Conservation (phyloP, 495 filamentous ascomycete genomes). For the Neurospora sp. region DNA sequence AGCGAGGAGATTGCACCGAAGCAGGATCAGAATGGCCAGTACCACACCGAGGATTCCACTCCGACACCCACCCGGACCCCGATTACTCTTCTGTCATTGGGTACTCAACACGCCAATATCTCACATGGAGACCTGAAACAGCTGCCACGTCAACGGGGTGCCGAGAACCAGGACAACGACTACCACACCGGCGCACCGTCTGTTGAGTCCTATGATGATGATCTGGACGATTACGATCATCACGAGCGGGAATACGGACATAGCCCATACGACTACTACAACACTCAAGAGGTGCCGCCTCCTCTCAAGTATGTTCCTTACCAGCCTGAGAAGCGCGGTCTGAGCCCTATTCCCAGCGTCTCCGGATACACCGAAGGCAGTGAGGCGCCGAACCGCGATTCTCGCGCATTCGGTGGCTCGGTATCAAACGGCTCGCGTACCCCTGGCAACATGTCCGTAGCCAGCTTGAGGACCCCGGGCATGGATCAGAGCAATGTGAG, state of each 20-base stretch:
- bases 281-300: conserved; percentile 43
- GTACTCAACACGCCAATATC: conserved; percentile 40
- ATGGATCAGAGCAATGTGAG: conserved; percentile 49
- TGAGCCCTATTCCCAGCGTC: conserved; percentile 84
- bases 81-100: conserved; percentile 30
- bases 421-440: neutral
- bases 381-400: conserved; percentile 40
- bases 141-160: conserved; percentile 30
- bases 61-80: conserved; percentile 32
- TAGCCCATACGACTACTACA: conserved; percentile 39
- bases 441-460: conserved; percentile 18
- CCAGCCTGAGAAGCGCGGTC: conserved; percentile 47
- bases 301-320: conserved; percentile 48
- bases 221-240: conserved; percentile 35
- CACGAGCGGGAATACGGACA: conserved; percentile 29
- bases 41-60: conserved; percentile 19
- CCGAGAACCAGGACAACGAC: conserved; percentile 30
- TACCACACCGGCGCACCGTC: conserved; percentile 30
- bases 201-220: conserved; percentile 28
- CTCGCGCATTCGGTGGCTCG: conserved; percentile 8
- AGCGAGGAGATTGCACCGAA: conserved; percentile 42
- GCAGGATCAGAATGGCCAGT: neutral
- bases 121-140: conserved; percentile 41
- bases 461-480: conserved; percentile 31
- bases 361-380: conserved; percentile 57